Evolutionary conservation across 306 rosid species (phyloP), one percentile per base, ranked within the genome.

Genomic region (Prunus kanzakura): DNA sequence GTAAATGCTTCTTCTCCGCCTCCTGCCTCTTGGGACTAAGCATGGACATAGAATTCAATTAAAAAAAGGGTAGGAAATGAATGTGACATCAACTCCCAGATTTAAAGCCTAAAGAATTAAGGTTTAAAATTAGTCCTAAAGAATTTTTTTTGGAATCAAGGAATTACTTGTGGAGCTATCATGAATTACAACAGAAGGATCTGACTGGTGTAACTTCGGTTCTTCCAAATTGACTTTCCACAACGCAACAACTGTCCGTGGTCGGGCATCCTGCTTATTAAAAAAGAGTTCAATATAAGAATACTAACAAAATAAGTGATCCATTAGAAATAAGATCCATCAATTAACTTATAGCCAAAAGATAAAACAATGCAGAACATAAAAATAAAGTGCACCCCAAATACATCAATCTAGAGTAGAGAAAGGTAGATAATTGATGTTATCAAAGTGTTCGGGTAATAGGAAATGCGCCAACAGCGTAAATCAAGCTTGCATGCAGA

Each of bases 171-270:
- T 12, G 60, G 83, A 7, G 55, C 20, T 74, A 49, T 89, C 91
- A 62, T 76, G 84, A 63, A 96, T 87, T 71, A 83, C 45, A 86
- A 96, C 91, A 20, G 96, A 88, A 4, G 91, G 93, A 80, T 96
- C 99, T 82, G 99, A 81, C 66, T 78, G 97, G 81, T 67, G 91
- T 54, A 82, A 81, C 85, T 89, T 96, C 63, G 93, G 87, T 85
- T 89, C 93, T 51, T 89, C 94, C 85, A 96, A 86, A 78, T 89
- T 84, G 77, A 95, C 91, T 82, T 86, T 91, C 98, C 98, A 96
- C 74, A 96, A 78, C 67, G 89, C 82, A 84, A 89, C 71, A 67
- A 96, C 70, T 32, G 84, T 76, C 6, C 92, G 92, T 8, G 99
- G 99, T 71, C 30, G 86, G 19, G 97, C 93, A 0, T 92, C 97